Evolutionary conservation across 2,329 filamentous ascomycete species (phyloP).

Genomic region (Dactylella cylindrospora): DNA sequence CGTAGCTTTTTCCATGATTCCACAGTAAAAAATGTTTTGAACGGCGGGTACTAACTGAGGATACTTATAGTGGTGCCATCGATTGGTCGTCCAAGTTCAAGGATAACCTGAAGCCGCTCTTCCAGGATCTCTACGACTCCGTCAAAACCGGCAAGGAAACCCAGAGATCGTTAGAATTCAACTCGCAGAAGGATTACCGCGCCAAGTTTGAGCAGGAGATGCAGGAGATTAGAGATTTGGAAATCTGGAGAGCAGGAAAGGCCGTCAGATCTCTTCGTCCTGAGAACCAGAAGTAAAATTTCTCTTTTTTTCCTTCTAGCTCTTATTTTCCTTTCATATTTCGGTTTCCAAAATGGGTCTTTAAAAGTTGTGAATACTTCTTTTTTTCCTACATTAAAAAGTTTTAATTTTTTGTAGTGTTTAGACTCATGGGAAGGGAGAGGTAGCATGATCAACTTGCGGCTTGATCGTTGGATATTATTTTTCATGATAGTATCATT

Average conservation of each 20-base stretch:
- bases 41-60: not conserved
- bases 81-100: slow-evolving; percentile 98
- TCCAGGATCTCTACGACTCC: slow-evolving; percentile 93
- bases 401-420: slow-evolving; percentile 13
- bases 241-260: slow-evolving; percentile 99
- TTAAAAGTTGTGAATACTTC: slow-evolving; percentile 52
- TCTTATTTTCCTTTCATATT: slow-evolving; percentile 4
- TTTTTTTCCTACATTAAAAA: slow-evolving; percentile 46
- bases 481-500: no score
- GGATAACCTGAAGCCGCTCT: slow-evolving; percentile 96
- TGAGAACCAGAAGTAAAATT: slow-evolving; percentile 75
- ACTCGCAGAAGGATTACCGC: slow-evolving; percentile 92
- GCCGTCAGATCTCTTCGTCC: slow-evolving; percentile 86
- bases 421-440: not conserved
- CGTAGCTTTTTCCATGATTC: not conserved
- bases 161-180: slow-evolving; percentile 94
- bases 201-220: slow-evolving; percentile 97
- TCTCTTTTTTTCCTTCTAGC: not conserved
- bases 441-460: not conserved
- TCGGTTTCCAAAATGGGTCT: not conserved
- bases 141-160: slow-evolving; percentile 93
- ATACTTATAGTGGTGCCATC: slow-evolving; percentile 72
- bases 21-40: not conserved
- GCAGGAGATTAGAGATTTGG: slow-evolving; percentile 94
- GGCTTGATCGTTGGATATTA: no score